A percentile compares a stretch with the other conserved stretches of the same genome.
Evolutionary conservation across 140 eudicot genomes (phyloP).

Genomic region (Erigeron philadelphicus): DNA sequence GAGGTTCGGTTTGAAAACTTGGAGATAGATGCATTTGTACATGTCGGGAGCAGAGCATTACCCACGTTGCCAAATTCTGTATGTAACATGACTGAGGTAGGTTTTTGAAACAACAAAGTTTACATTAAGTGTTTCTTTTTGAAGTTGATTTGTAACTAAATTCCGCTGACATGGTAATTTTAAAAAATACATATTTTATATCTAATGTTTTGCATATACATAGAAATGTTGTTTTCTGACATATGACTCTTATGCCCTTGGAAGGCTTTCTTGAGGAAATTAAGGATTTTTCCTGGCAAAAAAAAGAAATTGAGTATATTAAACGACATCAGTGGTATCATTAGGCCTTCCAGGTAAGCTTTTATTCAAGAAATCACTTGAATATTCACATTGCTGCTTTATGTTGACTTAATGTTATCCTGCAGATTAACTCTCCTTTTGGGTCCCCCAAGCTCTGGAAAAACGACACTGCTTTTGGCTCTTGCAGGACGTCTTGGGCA

Average conservation of each 20-base stretch:
- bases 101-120: not conserved
- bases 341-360: constrained; percentile 75
- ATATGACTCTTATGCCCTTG: not conserved
- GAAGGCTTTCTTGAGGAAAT: constrained; percentile 65
- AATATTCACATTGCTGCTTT: not conserved
- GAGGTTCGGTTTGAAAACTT: constrained; percentile 78
- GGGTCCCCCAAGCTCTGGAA: constrained; percentile 99
- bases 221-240: constrained; percentile 17
- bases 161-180: not conserved
- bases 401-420: constrained; percentile 5
- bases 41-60: constrained; percentile 93
- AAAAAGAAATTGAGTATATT: constrained; percentile 55
- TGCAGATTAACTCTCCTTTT: constrained; percentile 78
- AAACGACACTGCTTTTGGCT: constrained; percentile 87
- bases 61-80: constrained; percentile 87
- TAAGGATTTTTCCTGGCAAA: constrained; percentile 57
- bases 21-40: constrained; percentile 67
- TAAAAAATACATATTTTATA: not conserved
- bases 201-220: not conserved
- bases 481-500: constrained; percentile 80
- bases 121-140: not conserved
- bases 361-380: not conserved
- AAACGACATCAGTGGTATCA: constrained; percentile 62
- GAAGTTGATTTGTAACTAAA: not conserved
- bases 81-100: constrained; percentile 76